phyloP scores from a whole-genome alignment of 1,284 basidiomycete genomes.

The Fistulina hepatica region DNA sequence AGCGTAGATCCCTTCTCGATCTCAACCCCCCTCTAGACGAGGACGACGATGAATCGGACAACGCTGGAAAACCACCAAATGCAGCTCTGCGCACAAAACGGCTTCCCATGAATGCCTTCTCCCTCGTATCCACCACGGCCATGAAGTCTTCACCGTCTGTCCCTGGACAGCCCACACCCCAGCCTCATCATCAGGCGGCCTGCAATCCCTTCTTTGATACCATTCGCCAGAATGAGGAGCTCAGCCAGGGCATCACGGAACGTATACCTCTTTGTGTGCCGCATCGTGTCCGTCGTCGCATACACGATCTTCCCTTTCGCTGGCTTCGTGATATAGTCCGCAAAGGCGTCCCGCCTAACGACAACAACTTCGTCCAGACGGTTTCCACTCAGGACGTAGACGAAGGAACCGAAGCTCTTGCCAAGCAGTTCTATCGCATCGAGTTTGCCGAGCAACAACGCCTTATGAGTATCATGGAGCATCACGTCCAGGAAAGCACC shows the following conservation, averaged over 20 bases:
- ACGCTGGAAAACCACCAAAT: slow-evolving; percentile 12
- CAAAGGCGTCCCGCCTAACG: slow-evolving; percentile 30
- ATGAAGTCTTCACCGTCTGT: slow-evolving; percentile 9
- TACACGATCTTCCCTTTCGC: slow-evolving; percentile 66
- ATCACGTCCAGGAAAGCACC: slow-evolving; percentile 59
- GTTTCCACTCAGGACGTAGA: too few relatives aligned
- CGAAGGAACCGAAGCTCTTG: slow-evolving; percentile 69
- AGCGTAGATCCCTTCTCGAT: slow-evolving; percentile 42
- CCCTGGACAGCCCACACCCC: slow-evolving; percentile 6
- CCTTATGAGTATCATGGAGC: slow-evolving; percentile 86
- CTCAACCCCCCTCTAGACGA: slow-evolving; percentile 27
- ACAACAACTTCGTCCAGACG: too few relatives aligned
- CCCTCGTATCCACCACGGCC: slow-evolving; percentile 40
- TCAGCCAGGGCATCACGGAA: slow-evolving; percentile 75
- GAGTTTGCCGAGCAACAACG: slow-evolving; percentile 86
- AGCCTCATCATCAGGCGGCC: slow-evolving; percentile 22
- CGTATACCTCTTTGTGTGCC: slow-evolving; percentile 73
- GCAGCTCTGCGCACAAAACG: slow-evolving; percentile 44
- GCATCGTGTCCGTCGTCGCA: slow-evolving; percentile 45
- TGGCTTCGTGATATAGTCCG: slow-evolving; percentile 73
- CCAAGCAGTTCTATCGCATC: slow-evolving; percentile 85
- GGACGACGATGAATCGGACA: slow-evolving; percentile 42
- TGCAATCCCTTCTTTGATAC: slow-evolving; percentile 91
- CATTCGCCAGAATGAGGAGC: slow-evolving; percentile 90
- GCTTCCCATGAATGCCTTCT: slow-evolving; percentile 58